Evolutionary conservation across 2,329 filamentous ascomycete species (phyloP).

Genomic region (Neodidymelliopsis sp.): DNA sequence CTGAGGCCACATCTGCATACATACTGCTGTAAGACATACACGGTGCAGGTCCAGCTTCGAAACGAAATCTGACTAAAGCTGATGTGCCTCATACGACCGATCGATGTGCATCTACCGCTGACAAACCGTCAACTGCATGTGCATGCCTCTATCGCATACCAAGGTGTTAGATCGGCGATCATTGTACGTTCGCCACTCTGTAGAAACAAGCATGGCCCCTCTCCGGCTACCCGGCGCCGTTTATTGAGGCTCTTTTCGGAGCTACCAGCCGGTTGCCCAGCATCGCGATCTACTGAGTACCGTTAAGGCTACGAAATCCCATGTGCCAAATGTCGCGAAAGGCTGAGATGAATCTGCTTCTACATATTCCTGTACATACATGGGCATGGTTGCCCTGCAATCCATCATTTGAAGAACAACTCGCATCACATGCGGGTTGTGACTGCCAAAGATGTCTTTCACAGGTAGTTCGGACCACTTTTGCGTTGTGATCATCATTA

Average conservation of each 20-base stretch:
- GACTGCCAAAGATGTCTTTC: not conserved
- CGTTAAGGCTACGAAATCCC: not conserved
- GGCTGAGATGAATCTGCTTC: too few species aligned
- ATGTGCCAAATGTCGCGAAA: not conserved
- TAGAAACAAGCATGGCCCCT: not conserved
- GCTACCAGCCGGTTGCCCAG: conserved; percentile 8
- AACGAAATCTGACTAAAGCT: too few species aligned
- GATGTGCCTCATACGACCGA: too few species aligned
- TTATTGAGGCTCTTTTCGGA: conserved; percentile 17
- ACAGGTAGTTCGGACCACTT: conserved; percentile 6
- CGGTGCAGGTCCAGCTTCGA: too few species aligned
- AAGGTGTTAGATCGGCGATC: conserved; percentile 11
- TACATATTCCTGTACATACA: too few species aligned
- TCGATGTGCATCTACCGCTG: not conserved
- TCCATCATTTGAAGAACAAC: not conserved
- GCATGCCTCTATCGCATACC: not conserved
- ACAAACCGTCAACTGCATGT: not conserved
- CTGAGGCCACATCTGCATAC: too few species aligned
- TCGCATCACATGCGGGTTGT: not conserved
- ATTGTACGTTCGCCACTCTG: conserved; percentile 8
- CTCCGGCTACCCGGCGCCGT: conserved; percentile 3
- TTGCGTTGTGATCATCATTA: conserved; percentile 11
- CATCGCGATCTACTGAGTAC: conserved; percentile 1
- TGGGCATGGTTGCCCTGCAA: not conserved
- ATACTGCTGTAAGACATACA: too few species aligned